Evolutionary conservation across 1,284 basidiomycete genomes (phyloP).

Genomic region (Heimioporus retisporus): DNA sequence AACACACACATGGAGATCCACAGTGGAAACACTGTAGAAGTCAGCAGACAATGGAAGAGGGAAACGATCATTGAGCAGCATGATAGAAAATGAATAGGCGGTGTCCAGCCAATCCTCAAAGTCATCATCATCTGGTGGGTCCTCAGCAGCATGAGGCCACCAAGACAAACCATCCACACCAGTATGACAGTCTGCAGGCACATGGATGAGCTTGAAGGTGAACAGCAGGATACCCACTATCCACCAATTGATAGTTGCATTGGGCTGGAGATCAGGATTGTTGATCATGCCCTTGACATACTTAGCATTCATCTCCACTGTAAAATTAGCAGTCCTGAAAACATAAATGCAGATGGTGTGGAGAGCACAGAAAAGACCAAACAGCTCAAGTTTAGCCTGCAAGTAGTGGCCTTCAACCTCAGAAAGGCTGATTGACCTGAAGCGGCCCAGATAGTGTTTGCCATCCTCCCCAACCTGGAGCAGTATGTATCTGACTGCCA

Average conservation of each 20-base stretch:
- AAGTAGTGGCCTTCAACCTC: too few relatives aligned
- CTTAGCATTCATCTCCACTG: too few relatives aligned
- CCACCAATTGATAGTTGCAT: slow-evolving; percentile 51
- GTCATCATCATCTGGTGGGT: neutral
- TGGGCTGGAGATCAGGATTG: slow-evolving; percentile 30
- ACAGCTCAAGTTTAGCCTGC: too few relatives aligned
- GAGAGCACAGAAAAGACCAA: too few relatives aligned
- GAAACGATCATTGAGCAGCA: neutral
- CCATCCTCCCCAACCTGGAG: too few relatives aligned
- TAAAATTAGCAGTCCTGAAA: too few relatives aligned
- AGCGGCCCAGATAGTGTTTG: too few relatives aligned
- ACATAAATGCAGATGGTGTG: too few relatives aligned
- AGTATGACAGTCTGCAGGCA: neutral
- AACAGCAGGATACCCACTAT: slow-evolving; percentile 30
- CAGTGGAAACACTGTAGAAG: too few relatives aligned
- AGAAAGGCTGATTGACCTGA: too few relatives aligned
- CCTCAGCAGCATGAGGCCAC: neutral
- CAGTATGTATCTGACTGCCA: too few relatives aligned
- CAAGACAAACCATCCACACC: neutral
- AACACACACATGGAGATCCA: too few relatives aligned
- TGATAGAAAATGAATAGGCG: neutral
- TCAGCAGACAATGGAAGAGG: neutral
- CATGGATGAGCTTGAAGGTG: neutral
- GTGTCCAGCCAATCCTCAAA: neutral
- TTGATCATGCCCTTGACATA: slow-evolving; percentile 19